Evolutionary conservation across 345 rosid genomes (phyloP).

Genomic region (Citrus medica): DNA sequence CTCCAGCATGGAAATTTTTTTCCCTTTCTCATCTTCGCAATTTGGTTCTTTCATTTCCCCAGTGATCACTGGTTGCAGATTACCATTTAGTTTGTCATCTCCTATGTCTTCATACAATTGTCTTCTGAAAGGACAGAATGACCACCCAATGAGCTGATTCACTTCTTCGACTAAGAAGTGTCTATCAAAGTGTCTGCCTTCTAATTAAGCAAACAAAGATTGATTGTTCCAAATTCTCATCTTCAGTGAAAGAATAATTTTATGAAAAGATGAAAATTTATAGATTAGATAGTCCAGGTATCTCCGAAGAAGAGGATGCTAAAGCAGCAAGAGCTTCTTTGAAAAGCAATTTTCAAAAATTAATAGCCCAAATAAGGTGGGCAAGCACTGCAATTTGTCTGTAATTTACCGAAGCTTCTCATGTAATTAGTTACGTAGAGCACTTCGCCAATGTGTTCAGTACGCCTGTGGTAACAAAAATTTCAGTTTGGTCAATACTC

Average conservation of each 20-base stretch:
- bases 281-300: slow-evolving; percentile 2
- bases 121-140: too few species aligned
- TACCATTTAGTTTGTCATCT: not conserved
- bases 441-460: slow-evolving; percentile 16
- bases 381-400: not conserved
- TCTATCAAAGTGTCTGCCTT: not conserved
- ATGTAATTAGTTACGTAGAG: slow-evolving; percentile 18
- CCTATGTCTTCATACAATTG: not conserved
- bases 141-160: too few species aligned
- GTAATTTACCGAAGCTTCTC: slow-evolving; percentile 12
- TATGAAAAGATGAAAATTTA: not conserved
- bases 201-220: slow-evolving; percentile 8
- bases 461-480: slow-evolving; percentile 19
- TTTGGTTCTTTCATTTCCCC: not conserved
- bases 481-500: not conserved
- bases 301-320: not conserved
- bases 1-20: slow-evolving; percentile 1
- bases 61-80: not conserved
- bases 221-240: slow-evolving; percentile 31
- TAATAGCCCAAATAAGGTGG: not conserved
- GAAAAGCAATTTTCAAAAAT: not conserved
- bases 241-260: not conserved
- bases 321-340: not conserved
- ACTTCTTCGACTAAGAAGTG: slow-evolving; percentile 28
- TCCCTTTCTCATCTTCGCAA: not conserved